These are phyloP conservation scores for Coriolopsis trogii DNA, from an alignment of 1,284 basidiomycete species.

Conservation along the genomic window DNA sequence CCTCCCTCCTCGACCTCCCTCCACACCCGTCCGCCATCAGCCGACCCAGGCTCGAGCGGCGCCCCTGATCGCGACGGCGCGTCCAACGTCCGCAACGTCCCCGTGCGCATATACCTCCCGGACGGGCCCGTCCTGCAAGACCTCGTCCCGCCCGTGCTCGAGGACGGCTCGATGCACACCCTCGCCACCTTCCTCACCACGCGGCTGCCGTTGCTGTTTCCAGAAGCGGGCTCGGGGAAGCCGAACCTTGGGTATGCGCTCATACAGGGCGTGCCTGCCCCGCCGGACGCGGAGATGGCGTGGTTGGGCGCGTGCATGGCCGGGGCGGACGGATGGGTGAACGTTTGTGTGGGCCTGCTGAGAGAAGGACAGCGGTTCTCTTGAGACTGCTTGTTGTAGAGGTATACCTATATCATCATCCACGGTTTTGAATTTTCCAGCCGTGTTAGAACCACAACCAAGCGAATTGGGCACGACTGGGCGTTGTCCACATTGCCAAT, in stretches of 20 bases:
- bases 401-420: no score
- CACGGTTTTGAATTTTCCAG: no score
- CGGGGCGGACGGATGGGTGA: slow-evolving; percentile 95
- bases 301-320: slow-evolving; percentile 91
- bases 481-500: no score
- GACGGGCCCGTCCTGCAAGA: slow-evolving; percentile 92
- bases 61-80: slow-evolving; percentile 71
- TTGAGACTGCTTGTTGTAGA: not conserved
- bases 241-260: slow-evolving; percentile 66
- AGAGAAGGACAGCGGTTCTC: slow-evolving; percentile 26
- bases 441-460: no score
- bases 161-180: slow-evolving; percentile 64
- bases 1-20: slow-evolving; percentile 53
- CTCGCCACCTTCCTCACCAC: slow-evolving; percentile 61
- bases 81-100: slow-evolving; percentile 84
- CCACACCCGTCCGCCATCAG: slow-evolving; percentile 69
- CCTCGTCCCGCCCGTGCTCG: slow-evolving; percentile 76
- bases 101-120: slow-evolving; percentile 89
- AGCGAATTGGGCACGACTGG: no score
- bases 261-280: slow-evolving; percentile 87
- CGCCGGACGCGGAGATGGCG: slow-evolving; percentile 86
- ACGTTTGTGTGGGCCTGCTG: slow-evolving; percentile 71
- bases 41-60: slow-evolving; percentile 53
- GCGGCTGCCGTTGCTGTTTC: slow-evolving; percentile 71
- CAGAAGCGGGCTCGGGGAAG: slow-evolving; percentile 35